These are phyloP conservation scores for Paramyrothecium sp. DNA, from an alignment of 2,329 filamentous ascomycete species.

Conservation along the genomic window DNA sequence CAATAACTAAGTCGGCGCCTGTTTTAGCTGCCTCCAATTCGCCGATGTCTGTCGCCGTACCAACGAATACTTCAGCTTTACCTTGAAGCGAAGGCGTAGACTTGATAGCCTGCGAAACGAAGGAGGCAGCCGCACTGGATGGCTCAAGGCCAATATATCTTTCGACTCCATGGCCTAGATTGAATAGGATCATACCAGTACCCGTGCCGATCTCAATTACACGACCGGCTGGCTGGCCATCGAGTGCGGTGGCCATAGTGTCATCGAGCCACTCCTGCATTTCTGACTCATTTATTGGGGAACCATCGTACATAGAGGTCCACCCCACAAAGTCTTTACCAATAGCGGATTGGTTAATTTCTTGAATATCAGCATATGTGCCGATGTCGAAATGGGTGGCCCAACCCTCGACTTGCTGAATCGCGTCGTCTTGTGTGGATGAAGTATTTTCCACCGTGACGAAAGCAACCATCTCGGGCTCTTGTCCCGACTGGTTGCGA, in stretches of 20 bases:
- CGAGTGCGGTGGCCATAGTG: conserved; percentile 5
- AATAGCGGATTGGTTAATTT: conserved; percentile 4
- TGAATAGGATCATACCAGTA: conserved; percentile 16
- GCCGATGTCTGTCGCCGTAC: not conserved
- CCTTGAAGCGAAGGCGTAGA: not conserved
- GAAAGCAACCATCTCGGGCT: conserved; percentile 8
- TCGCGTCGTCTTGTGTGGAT: not conserved
- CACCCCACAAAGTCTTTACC: conserved; percentile 13
- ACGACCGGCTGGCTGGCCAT: not conserved
- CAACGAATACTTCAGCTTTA: not conserved
- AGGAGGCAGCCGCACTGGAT: conserved; percentile 2
- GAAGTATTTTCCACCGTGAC: not conserved
- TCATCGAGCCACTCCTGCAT: conserved; percentile 19
- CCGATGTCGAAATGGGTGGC: not conserved
- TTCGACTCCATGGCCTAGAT: conserved; percentile 1
- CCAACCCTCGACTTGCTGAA: not conserved
- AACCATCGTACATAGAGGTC: conserved; percentile 15
- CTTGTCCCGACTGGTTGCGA: not conserved
- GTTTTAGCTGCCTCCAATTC: not conserved
- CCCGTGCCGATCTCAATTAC: conserved; percentile 14
- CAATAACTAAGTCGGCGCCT: conserved; percentile 1
- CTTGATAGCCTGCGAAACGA: conserved; percentile 1
- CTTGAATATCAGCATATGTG: not conserved
- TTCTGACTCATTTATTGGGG: conserved; percentile 6
- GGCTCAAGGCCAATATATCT: conserved; percentile 6